Evolutionary conservation across 78 protist species (phyloP).

Genomic region (Speleostelium caveatum): DNA sequence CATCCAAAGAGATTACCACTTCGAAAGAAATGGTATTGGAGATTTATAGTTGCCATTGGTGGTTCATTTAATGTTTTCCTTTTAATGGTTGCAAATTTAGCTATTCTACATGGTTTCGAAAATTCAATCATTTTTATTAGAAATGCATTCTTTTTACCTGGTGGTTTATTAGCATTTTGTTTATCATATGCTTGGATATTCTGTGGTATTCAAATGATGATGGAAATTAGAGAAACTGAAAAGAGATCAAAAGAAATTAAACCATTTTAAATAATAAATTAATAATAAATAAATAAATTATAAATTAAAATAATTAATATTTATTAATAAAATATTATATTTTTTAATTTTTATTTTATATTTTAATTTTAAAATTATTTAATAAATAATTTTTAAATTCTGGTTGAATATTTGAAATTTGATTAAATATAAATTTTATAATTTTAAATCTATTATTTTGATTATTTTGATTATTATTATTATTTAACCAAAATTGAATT

Average conservation of each 20-base stretch:
- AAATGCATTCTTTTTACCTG: conserved; percentile 55
- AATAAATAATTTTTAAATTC: too few species aligned
- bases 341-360: background rate
- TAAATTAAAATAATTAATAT: background rate
- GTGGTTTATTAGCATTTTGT: conserved; percentile 41
- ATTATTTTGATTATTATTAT: too few species aligned
- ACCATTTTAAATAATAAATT: conserved; percentile 41
- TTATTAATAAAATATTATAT: background rate
- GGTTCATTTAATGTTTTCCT: conserved; percentile 51
- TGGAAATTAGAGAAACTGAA: conserved; percentile 65
- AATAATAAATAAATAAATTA: background rate
- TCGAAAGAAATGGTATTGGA: conserved; percentile 62
- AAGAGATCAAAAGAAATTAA: conserved; percentile 73
- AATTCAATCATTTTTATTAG: conserved; percentile 51
- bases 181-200: conserved; percentile 52
- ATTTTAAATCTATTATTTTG: background rate
- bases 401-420: background rate
- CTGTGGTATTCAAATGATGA: conserved; percentile 56
- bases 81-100: conserved; percentile 78
- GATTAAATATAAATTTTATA: too few species aligned
- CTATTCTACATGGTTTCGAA: conserved; percentile 80
- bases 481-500: background rate
- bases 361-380: too few species aligned
- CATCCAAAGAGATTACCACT: conserved; percentile 41
- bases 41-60: conserved; percentile 66